These are phyloP conservation scores for Xylariaceae sp. DNA, from an alignment of 2,329 filamentous ascomycete species.

Conservation along the genomic window DNA sequence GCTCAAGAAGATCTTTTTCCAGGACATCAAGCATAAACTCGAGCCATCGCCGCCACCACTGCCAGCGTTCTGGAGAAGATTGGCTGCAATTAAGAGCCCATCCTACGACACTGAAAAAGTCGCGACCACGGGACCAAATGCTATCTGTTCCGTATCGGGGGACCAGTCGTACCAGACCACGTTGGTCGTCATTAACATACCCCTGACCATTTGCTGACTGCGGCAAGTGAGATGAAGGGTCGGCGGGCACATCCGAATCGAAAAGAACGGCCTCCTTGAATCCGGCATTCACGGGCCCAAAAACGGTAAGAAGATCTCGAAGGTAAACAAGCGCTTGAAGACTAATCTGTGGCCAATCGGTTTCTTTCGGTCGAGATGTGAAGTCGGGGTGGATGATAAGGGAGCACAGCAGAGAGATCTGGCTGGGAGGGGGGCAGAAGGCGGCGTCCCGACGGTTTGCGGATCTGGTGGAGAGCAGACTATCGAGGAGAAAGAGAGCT, in stretches of 20 bases:
- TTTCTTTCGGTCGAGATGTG: constrained; percentile 64
- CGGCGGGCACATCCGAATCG: constrained; percentile 31
- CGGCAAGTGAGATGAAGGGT: constrained; percentile 39
- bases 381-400: constrained; percentile 75
- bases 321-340: constrained; percentile 66
- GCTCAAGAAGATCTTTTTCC: constrained; percentile 62
- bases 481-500: constrained; percentile 60
- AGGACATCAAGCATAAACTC: constrained; percentile 73
- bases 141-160: constrained; percentile 59
- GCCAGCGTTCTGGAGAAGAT: constrained; percentile 68
- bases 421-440: constrained; percentile 62
- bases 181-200: constrained; percentile 45
- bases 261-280: constrained; percentile 72
- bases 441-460: constrained; percentile 36
- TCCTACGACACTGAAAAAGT: constrained; percentile 84
- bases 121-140: constrained; percentile 69
- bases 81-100: constrained; percentile 93
- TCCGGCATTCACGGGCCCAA: constrained; percentile 65
- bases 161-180: constrained; percentile 49
- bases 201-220: constrained; percentile 44
- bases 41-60: constrained; percentile 75
- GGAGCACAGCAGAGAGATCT: constrained; percentile 73
- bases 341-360: constrained; percentile 57
- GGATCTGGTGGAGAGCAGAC: constrained; percentile 52
- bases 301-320: constrained; percentile 56